Evolutionary conservation across 2,329 filamentous ascomycete genomes (phyloP).

Genomic region (Pleomassaria siparia): DNA sequence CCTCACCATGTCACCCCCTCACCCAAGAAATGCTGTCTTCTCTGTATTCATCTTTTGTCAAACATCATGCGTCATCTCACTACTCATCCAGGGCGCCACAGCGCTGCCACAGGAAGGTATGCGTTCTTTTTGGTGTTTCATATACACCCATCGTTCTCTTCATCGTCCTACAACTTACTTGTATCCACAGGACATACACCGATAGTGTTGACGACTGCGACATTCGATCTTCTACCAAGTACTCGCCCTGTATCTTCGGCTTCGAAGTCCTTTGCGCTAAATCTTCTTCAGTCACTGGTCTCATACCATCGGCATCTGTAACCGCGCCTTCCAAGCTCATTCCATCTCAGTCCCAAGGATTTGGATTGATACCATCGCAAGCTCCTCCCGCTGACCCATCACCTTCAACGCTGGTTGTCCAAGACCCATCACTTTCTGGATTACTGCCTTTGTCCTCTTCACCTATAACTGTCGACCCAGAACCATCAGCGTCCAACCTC

Average conservation of each 20-base stretch:
- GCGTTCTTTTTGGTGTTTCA: constrained; percentile 12
- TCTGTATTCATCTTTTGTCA: constrained; percentile 15
- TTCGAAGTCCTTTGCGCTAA: constrained; percentile 7
- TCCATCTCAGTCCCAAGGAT: constrained; percentile 5
- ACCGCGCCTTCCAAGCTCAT: constrained; percentile 8
- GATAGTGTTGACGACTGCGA: constrained; percentile 2
- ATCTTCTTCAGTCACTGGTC: constrained; percentile 7
- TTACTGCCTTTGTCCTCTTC: constrained; percentile 11
- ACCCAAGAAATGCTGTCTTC: constrained; percentile 8
- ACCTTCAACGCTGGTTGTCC: neutral
- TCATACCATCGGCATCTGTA: constrained; percentile 7
- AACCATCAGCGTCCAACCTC: neutral
- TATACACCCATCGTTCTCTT: constrained; percentile 1
- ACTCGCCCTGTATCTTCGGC: neutral
- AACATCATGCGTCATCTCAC: constrained; percentile 23
- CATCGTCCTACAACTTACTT: constrained; percentile 16
- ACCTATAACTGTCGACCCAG: neutral
- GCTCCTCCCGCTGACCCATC: constrained; percentile 1
- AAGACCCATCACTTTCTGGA: constrained; percentile 1
- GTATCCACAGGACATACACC: constrained; percentile 16
- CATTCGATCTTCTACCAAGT: constrained; percentile 19
- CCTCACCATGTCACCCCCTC: constrained; percentile 15
- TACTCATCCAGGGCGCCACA: constrained; percentile 18
- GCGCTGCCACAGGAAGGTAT: constrained; percentile 25
- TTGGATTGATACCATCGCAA: constrained; percentile 10